These are phyloP conservation scores for Yamadazyma aaseri DNA, from an alignment of 1,139 yeast species.

Conservation along the genomic window DNA sequence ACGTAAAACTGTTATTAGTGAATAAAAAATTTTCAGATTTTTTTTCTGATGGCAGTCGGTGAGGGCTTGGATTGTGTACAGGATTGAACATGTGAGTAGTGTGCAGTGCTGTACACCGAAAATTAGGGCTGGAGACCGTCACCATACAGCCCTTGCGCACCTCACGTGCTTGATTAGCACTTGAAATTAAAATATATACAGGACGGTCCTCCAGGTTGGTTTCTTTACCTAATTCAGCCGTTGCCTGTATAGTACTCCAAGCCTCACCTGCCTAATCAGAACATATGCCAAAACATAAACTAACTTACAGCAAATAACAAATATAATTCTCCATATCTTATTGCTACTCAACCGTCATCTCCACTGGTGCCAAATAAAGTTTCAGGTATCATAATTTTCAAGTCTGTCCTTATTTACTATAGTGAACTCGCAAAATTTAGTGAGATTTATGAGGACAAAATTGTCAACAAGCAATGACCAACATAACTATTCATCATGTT, in stretches of 20 bases:
- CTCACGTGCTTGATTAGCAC: constrained; percentile 13
- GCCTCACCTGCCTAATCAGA: not conserved
- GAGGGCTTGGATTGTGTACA: constrained; percentile 6
- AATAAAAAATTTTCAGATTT: constrained; percentile 11
- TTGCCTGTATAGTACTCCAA: no score
- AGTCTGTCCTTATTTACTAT: no score
- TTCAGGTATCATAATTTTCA: no score
- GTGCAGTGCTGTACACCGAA: no score
- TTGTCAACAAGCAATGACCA: not conserved
- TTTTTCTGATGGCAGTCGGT: constrained; percentile 6
- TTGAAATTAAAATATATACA: not conserved
- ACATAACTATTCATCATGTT: constrained; percentile 3
- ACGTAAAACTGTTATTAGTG: constrained; percentile 10
- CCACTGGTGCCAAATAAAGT: no score
- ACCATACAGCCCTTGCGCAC: constrained; percentile 17
- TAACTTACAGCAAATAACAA: no score
- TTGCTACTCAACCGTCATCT: no score
- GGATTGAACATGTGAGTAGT: constrained; percentile 3
- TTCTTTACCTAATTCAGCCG: no score
- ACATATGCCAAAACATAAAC: not conserved
- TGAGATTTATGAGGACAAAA: no score
- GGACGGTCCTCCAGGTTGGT: not conserved
- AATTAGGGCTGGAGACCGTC: constrained; percentile 5
- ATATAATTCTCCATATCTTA: no score
- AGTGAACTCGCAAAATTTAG: no score